Conservation (phyloP, 1,139 yeast species). For the Sugiyamaella novakii region DNA sequence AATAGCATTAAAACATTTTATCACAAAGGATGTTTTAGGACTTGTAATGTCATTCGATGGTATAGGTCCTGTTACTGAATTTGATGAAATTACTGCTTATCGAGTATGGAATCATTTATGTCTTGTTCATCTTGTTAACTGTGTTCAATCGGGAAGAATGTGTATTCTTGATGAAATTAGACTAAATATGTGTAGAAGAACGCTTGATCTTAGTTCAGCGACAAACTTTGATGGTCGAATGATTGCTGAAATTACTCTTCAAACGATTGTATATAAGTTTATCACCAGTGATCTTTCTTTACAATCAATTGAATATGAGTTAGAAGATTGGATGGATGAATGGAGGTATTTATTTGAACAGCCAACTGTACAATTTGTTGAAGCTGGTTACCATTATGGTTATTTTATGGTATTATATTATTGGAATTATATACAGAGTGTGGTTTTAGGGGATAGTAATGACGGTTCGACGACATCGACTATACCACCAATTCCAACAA, state of each 20-base stretch:
- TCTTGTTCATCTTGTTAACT: slow-evolving; percentile 67
- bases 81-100: slow-evolving; percentile 54
- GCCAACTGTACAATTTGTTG: slow-evolving; percentile 72
- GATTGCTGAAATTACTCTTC: slow-evolving; percentile 74
- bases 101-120: slow-evolving; percentile 75
- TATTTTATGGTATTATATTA: slow-evolving; percentile 53
- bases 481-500: slow-evolving; percentile 8
- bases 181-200: slow-evolving; percentile 61
- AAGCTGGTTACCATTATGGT: slow-evolving; percentile 69
- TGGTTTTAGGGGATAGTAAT: background rate
- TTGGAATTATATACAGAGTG: slow-evolving; percentile 35
- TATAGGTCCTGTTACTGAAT: slow-evolving; percentile 47
- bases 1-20: slow-evolving; percentile 58
- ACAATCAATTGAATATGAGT: slow-evolving; percentile 42
- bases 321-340: slow-evolving; percentile 64
- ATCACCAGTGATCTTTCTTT: slow-evolving; percentile 49
- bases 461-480: slow-evolving; percentile 7
- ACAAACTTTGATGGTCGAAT: slow-evolving; percentile 83
- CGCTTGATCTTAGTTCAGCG: slow-evolving; percentile 62
- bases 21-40: slow-evolving; percentile 50
- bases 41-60: slow-evolving; percentile 42
- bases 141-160: slow-evolving; percentile 72
- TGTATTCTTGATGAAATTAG: slow-evolving; percentile 71
- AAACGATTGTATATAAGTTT: slow-evolving; percentile 62
- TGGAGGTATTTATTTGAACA: slow-evolving; percentile 75